These are phyloP conservation scores for Lichtheimia hyalospora DNA, from an alignment of 371 early-diverging fungal species.

Conservation along the genomic window DNA sequence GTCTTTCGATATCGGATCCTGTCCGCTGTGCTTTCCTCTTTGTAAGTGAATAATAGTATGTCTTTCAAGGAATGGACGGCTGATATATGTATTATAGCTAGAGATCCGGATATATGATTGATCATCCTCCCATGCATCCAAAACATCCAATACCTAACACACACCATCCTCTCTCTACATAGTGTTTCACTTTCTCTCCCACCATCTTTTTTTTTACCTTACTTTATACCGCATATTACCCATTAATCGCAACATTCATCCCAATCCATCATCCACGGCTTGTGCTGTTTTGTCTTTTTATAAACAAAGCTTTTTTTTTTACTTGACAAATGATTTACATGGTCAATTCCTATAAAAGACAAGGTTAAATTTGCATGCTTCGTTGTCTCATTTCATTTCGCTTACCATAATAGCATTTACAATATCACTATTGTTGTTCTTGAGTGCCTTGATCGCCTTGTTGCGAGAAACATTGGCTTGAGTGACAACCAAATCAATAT, in stretches of 20 bases:
- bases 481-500: conserved; percentile 90
- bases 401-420: conserved; percentile 95
- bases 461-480: conserved; percentile 88
- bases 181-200: too few species aligned
- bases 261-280: background rate
- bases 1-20: conserved; percentile 41
- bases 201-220: background rate
- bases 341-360: conserved; percentile 12
- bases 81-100: background rate
- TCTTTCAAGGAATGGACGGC: background rate
- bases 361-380: background rate
- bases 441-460: conserved; percentile 92
- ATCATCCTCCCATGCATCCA: background rate
- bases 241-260: background rate
- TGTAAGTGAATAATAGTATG: conserved; percentile 27
- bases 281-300: background rate
- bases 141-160: background rate
- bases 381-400: background rate
- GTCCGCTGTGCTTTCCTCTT: conserved; percentile 49
- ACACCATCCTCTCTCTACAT: background rate
- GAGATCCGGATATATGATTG: conserved; percentile 11
- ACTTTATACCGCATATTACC: background rate
- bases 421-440: conserved; percentile 87
- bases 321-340: conserved; percentile 5
- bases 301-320: too few species aligned